These are phyloP conservation scores for Pharus latifolius DNA, from an alignment of 176 grass and related monocot species.

Conservation along the genomic window DNA sequence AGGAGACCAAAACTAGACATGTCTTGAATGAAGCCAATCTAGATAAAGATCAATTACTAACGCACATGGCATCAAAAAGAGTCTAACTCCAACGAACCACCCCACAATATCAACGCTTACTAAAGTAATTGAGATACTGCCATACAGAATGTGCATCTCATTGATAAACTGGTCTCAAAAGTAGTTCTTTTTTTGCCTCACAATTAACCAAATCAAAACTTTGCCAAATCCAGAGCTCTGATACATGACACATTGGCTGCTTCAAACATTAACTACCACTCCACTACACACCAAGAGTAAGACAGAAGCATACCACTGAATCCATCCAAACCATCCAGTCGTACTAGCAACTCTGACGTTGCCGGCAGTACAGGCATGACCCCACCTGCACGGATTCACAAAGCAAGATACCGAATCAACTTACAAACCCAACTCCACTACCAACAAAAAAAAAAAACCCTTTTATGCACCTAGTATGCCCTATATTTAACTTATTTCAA, in stretches of 20 bases:
- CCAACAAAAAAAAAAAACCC: too few species aligned
- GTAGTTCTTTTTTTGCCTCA: not conserved
- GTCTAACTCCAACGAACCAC: too few species aligned
- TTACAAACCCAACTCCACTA: not conserved
- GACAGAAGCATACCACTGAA: constrained; percentile 20
- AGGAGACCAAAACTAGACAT: not conserved
- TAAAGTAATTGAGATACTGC: too few species aligned
- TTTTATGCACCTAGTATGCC: not conserved
- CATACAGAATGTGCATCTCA: not conserved
- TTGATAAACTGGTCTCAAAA: not conserved
- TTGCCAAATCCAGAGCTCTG: not conserved
- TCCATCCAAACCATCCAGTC: not conserved
- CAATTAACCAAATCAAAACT: not conserved
- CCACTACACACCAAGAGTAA: not conserved
- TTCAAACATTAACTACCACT: not conserved
- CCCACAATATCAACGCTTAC: too few species aligned
- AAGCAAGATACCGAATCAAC: not conserved
- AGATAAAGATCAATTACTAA: not conserved
- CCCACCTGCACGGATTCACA: constrained; percentile 22
- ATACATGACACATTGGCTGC: not conserved
- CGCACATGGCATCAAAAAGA: not conserved
- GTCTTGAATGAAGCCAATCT: not conserved
- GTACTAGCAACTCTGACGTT: not conserved
- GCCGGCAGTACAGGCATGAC: constrained; percentile 15
- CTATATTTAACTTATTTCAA: not conserved